A percentile compares a stretch with the other conserved stretches of the same genome.
phyloP scores from a whole-genome alignment of 1,139 yeast genomes.

The Sugiyamaella japonica region DNA sequence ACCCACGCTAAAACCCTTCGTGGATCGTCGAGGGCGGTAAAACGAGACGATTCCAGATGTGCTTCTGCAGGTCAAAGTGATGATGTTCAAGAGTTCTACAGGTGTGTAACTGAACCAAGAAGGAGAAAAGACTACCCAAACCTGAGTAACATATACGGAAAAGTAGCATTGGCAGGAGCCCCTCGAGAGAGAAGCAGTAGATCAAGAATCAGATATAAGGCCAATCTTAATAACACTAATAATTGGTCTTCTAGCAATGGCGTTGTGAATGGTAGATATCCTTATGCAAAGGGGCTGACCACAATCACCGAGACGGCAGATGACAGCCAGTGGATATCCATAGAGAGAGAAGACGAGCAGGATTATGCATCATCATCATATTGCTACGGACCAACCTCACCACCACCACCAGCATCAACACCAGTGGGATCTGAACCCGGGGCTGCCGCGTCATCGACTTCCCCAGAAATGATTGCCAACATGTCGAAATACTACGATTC shows the following conservation, averaged over 20 bases:
- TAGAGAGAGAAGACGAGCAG: constrained; percentile 2
- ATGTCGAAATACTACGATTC: not conserved
- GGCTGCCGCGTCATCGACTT: not conserved
- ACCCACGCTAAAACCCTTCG: not conserved
- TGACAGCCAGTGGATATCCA: constrained; percentile 5
- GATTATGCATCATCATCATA: not conserved
- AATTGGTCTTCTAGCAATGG: not conserved
- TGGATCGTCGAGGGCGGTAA: not conserved
- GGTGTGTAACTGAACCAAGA: no score
- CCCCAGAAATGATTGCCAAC: not conserved
- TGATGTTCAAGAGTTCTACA: not conserved
- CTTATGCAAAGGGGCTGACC: constrained; percentile 9
- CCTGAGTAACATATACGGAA: not conserved
- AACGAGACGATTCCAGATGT: not conserved
- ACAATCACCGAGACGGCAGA: constrained; percentile 10
- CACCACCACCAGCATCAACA: constrained; percentile 14
- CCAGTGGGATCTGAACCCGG: constrained; percentile 7
- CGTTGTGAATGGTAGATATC: not conserved
- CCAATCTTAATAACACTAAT: not conserved
- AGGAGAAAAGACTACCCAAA: not conserved
- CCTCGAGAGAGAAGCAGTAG: not conserved
- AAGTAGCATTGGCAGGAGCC: not conserved
- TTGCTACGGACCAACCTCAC: constrained; percentile 1
- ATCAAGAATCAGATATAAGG: not conserved
- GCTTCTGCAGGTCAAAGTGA: not conserved